These are phyloP conservation scores for Hypoxylon crocopeplum DNA, from an alignment of 495 filamentous ascomycete genomes.

Conservation along the genomic window DNA sequence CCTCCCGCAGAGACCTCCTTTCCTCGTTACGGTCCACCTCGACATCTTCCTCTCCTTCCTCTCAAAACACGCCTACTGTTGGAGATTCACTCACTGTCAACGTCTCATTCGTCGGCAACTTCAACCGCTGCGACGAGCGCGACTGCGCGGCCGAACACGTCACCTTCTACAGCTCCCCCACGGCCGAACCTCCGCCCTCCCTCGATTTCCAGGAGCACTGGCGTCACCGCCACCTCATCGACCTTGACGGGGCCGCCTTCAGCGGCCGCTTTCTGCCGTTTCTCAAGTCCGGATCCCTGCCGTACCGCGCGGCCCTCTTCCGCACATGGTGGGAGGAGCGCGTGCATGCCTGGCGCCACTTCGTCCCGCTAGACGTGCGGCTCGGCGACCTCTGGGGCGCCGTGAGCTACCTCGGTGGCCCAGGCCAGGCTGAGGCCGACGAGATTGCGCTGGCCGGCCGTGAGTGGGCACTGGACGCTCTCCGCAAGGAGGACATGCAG, in stretches of 20 bases:
- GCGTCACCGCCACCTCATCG: slow-evolving; percentile 67
- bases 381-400: slow-evolving; percentile 66
- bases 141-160: slow-evolving; percentile 55
- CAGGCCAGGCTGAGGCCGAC: slow-evolving; percentile 41
- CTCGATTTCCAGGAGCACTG: slow-evolving; percentile 49
- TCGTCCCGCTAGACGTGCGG: slow-evolving; percentile 75
- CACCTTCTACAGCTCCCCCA: slow-evolving; percentile 59
- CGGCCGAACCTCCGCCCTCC: slow-evolving; percentile 49
- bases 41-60: not conserved
- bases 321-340: slow-evolving; percentile 78
- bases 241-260: slow-evolving; percentile 69
- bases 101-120: slow-evolving; percentile 50
- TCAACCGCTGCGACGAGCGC: slow-evolving; percentile 54
- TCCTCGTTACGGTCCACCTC: not conserved
- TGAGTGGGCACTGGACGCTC: slow-evolving; percentile 66
- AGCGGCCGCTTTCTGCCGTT: slow-evolving; percentile 70
- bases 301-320: slow-evolving; percentile 72
- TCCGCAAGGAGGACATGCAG: slow-evolving; percentile 82
- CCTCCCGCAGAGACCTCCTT: slow-evolving; percentile 1
- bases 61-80: not conserved
- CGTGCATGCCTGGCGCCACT: slow-evolving; percentile 75
- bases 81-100: slow-evolving; percentile 26
- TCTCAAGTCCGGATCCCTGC: slow-evolving; percentile 67
- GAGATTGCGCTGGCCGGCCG: slow-evolving; percentile 71
- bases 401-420: slow-evolving; percentile 62